Conservation (phyloP, 2,329 filamentous ascomycete species). For the Monilinia laxa region DNA sequence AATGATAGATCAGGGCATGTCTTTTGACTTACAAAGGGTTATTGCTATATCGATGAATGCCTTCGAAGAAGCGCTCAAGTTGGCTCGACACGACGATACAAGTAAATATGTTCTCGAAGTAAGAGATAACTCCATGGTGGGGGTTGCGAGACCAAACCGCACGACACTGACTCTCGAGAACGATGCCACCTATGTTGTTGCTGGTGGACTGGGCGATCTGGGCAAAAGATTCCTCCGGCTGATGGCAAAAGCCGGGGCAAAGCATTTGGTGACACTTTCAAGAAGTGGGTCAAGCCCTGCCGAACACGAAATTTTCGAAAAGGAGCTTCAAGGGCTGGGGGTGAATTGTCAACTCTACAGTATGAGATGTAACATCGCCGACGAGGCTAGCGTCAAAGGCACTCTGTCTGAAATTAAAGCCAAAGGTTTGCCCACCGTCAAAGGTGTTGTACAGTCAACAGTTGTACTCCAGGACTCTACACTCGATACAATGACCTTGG, state of each 20-base stretch:
- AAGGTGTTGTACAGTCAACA: constrained; percentile 1
- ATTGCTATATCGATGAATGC: too few relatives aligned
- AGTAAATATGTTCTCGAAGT: too few relatives aligned
- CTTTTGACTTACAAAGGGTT: too few relatives aligned
- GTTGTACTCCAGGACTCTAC: neutral
- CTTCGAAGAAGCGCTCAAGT: too few relatives aligned
- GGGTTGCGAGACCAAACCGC: too few relatives aligned
- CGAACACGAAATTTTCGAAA: neutral
- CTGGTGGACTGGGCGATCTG: neutral
- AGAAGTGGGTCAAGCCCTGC: neutral
- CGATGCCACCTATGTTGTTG: neutral
- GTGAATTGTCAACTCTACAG: neutral
- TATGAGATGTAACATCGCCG: neutral
- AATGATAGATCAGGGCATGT: too few relatives aligned
- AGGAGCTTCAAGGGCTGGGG: neutral
- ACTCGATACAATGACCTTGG: neutral
- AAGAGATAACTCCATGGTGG: too few relatives aligned
- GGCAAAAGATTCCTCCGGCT: neutral
- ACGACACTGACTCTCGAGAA: too few relatives aligned
- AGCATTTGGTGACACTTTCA: neutral
- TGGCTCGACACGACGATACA: too few relatives aligned
- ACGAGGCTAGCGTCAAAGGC: neutral
- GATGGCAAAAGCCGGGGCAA: neutral
- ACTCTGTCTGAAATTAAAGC: too few relatives aligned
- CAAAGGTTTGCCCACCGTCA: neutral